These are phyloP conservation scores for Scutellaria galericulata DNA, from an alignment of 257 asterid genomes.

Conservation along the genomic window DNA sequence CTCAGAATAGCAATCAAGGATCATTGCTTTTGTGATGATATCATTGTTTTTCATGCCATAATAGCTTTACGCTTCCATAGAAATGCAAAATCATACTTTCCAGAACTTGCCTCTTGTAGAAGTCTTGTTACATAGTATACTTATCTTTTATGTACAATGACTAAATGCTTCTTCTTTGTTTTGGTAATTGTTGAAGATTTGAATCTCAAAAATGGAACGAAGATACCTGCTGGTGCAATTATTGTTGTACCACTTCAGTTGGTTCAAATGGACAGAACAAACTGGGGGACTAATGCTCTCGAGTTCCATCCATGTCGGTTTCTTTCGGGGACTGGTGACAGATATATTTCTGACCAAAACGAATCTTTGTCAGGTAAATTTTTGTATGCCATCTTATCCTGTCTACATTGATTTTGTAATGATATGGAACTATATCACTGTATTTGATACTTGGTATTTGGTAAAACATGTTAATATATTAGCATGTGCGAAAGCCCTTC, in stretches of 20 bases:
- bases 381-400: slow-evolving; percentile 4
- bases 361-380: slow-evolving; percentile 37
- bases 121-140: slow-evolving; percentile 5
- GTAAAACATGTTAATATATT: background rate
- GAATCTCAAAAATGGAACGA: slow-evolving; percentile 41
- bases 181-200: slow-evolving; percentile 46
- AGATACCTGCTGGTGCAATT: slow-evolving; percentile 54
- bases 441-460: background rate
- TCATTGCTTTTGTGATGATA: background rate
- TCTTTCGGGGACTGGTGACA: slow-evolving; percentile 35
- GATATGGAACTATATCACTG: background rate
- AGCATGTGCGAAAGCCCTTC: slow-evolving; percentile 11
- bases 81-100: background rate
- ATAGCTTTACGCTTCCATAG: background rate
- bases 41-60: background rate
- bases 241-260: slow-evolving; percentile 51
- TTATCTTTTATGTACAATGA: slow-evolving; percentile 10
- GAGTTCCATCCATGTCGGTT: slow-evolving; percentile 51
- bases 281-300: slow-evolving; percentile 55
- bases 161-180: slow-evolving; percentile 27
- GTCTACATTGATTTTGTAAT: slow-evolving; percentile 3
- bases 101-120: slow-evolving; percentile 4
- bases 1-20: background rate
- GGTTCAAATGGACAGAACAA: slow-evolving; percentile 44
- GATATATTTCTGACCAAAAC: slow-evolving; percentile 25